phyloP scores from a whole-genome alignment of 2,329 filamentous ascomycete genomes.

The Fusarium sp. region DNA sequence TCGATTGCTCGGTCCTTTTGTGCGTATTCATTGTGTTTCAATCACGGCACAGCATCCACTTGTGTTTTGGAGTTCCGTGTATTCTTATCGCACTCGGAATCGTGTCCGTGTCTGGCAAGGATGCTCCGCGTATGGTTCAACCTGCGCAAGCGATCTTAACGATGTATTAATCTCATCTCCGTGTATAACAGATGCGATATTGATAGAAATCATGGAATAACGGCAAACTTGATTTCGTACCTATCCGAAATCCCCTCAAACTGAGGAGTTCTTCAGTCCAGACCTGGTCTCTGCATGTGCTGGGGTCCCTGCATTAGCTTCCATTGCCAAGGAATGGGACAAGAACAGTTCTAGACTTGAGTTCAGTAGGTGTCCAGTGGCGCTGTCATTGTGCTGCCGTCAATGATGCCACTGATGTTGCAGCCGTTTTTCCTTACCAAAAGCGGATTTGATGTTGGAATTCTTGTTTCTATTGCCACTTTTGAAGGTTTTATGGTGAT shows the following conservation, averaged over 20 bases:
- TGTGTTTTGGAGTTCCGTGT: slow-evolving; percentile 7
- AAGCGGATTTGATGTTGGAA: slow-evolving; percentile 6
- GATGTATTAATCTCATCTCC: slow-evolving; percentile 16
- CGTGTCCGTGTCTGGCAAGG: slow-evolving; percentile 27
- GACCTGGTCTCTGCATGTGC: slow-evolving; percentile 31
- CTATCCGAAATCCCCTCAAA: slow-evolving; percentile 10
- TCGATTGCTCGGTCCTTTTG: slow-evolving; percentile 7
- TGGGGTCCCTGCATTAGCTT: slow-evolving; percentile 38
- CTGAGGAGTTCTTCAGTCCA: slow-evolving; percentile 8
- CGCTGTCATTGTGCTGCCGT: slow-evolving; percentile 2
- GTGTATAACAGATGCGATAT: slow-evolving; percentile 18
- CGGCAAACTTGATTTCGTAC: background rate
- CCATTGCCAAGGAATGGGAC: slow-evolving; percentile 25
- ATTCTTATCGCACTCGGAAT: slow-evolving; percentile 23
- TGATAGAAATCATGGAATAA: background rate
- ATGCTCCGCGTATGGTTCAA: slow-evolving; percentile 15
- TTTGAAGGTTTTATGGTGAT: slow-evolving; percentile 8
- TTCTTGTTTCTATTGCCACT: slow-evolving; percentile 9
- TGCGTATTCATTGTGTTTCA: slow-evolving; percentile 19
- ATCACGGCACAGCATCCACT: slow-evolving; percentile 28
- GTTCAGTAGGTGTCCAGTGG: slow-evolving; percentile 28
- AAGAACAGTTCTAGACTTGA: slow-evolving; percentile 21
- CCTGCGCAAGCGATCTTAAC: background rate
- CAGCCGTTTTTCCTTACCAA: slow-evolving; percentile 6
- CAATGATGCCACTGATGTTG: background rate